Conservation (phyloP, 345 rosid species). For the Trapa incisa region DNA sequence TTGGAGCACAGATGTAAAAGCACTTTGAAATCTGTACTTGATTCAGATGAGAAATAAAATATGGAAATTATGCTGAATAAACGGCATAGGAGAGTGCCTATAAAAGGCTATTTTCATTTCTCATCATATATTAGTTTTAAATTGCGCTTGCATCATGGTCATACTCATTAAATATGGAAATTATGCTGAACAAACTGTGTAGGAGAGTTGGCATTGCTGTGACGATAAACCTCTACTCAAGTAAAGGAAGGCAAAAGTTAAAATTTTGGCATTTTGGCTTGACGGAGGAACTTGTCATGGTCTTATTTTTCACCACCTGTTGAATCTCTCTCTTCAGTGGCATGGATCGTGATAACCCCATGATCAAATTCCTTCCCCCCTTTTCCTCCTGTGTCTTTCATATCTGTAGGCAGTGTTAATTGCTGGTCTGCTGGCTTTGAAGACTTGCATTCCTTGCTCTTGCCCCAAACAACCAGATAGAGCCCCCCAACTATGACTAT, state of each 20-base stretch:
- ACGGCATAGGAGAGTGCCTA: too few relatives aligned
- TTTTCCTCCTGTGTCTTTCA: constrained; percentile 9
- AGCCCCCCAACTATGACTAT: constrained; percentile 58
- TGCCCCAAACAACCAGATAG: constrained; percentile 81
- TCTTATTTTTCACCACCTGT: neutral
- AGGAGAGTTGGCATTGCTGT: neutral
- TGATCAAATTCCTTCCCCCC: constrained; percentile 14
- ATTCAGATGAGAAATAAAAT: neutral
- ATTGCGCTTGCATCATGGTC: neutral
- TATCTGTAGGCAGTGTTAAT: constrained; percentile 16
- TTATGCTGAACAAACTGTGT: neutral
- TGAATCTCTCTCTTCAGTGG: constrained; percentile 1
- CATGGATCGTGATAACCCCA: constrained; percentile 20
- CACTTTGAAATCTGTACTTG: neutral
- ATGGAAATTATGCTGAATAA: neutral
- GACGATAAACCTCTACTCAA: neutral
- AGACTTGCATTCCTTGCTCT: constrained; percentile 45
- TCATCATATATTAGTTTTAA: neutral
- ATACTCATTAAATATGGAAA: neutral
- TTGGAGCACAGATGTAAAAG: neutral
- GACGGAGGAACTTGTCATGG: neutral
- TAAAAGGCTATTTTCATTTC: neutral
- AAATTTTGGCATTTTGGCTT: neutral
- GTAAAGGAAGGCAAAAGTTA: neutral
- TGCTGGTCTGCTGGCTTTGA: constrained; percentile 5